Percentiles rank a stretch among this genome's conserved stretches.
Evolutionary conservation across 164 flowering plant species (phyloP).

Genomic region (Dillenia turbinata): DNA sequence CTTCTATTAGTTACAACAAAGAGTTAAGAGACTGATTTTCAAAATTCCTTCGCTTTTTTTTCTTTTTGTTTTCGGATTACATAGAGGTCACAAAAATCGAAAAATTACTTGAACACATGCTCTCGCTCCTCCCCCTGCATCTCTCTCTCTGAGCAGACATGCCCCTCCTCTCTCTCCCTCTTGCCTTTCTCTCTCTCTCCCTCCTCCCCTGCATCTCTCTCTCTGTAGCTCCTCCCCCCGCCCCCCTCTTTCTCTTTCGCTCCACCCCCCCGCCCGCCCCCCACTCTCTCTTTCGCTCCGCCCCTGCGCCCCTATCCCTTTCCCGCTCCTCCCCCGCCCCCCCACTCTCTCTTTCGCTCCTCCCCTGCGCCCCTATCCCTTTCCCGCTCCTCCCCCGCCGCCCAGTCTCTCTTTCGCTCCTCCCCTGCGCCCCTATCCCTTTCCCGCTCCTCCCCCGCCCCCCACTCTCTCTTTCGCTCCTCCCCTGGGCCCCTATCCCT

Average conservation of each 20-base stretch:
- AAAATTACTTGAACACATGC: no score
- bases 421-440: background rate
- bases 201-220: background rate
- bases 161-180: background rate
- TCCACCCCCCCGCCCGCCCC: background rate
- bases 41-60: no score
- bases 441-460: slow-evolving; percentile 1
- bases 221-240: background rate
- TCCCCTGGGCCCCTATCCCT: background rate
- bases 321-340: background rate
- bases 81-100: no score
- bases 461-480: background rate
- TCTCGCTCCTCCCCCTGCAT: background rate
- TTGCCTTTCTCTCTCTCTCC: background rate
- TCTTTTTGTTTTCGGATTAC: no score
- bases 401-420: background rate
- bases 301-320: background rate
- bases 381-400: background rate
- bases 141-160: background rate
- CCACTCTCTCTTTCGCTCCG: background rate
- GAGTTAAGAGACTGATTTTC: no score
- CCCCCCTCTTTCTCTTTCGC: background rate
- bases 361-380: no score
- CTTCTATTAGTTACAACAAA: no score
- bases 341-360: background rate